These are phyloP conservation scores for Penicillium glabrum DNA, from an alignment of 2,329 filamentous ascomycete genomes.

Conservation along the genomic window DNA sequence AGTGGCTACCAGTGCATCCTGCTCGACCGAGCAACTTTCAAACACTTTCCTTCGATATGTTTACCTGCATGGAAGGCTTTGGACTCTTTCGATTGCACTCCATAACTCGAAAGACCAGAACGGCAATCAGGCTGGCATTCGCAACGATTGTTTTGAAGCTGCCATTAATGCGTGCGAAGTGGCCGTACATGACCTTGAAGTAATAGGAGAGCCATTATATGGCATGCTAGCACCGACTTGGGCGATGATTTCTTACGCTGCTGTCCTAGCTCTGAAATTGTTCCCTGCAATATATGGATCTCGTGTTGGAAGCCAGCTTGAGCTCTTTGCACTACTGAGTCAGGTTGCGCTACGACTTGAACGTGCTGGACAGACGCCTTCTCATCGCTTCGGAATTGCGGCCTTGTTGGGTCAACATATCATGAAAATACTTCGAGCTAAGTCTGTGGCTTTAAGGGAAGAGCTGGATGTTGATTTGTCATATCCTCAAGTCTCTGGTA, in stretches of 20 bases:
- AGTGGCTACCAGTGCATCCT: neutral
- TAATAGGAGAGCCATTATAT: slow-evolving; percentile 28
- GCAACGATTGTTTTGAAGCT: slow-evolving; percentile 29
- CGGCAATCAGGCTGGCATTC: slow-evolving; percentile 9
- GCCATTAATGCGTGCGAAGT: slow-evolving; percentile 29
- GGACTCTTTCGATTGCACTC: slow-evolving; percentile 30
- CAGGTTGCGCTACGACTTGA: slow-evolving; percentile 29
- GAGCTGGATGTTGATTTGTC: neutral
- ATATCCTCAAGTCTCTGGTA: neutral
- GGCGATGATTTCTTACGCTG: slow-evolving; percentile 34
- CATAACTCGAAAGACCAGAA: slow-evolving; percentile 12
- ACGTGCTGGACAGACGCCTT: slow-evolving; percentile 27
- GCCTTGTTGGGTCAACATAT: slow-evolving; percentile 31
- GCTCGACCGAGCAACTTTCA: slow-evolving; percentile 12
- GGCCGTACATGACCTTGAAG: slow-evolving; percentile 25
- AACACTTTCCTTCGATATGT: slow-evolving; percentile 25
- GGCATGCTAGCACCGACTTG: slow-evolving; percentile 34
- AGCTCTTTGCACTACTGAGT: slow-evolving; percentile 26
- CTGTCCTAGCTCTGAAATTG: slow-evolving; percentile 26
- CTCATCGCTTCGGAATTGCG: slow-evolving; percentile 30
- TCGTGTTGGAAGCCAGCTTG: slow-evolving; percentile 18
- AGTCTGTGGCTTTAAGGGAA: slow-evolving; percentile 9
- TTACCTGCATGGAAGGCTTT: slow-evolving; percentile 28
- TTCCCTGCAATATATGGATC: slow-evolving; percentile 23
- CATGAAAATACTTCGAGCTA: slow-evolving; percentile 24